These are phyloP conservation scores for Dipodascopsis uninucleata DNA, from an alignment of 805 yeast species.

Conservation along the genomic window DNA sequence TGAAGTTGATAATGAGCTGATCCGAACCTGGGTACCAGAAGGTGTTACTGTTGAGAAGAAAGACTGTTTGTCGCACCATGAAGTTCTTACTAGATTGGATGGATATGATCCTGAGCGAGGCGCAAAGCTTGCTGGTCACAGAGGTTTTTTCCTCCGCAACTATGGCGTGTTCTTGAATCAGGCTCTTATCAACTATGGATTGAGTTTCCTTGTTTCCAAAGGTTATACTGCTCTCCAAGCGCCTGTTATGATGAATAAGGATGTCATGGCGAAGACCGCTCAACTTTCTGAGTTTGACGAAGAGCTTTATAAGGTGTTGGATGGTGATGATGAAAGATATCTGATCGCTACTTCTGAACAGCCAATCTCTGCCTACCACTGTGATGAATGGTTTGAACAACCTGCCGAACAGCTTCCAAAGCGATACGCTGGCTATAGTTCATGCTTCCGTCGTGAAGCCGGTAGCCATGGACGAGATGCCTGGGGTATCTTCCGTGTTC, in stretches of 20 bases:
- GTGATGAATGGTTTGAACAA: constrained; percentile 96
- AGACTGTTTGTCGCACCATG: constrained; percentile 89
- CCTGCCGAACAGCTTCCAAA: constrained; percentile 96
- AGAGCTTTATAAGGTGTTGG: constrained; percentile 93
- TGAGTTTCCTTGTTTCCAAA: constrained; percentile 70
- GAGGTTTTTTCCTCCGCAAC: constrained; percentile 94
- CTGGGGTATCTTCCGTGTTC: constrained; percentile 99
- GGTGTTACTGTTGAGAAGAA: constrained; percentile 70
- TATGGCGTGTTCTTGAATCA: constrained; percentile 97
- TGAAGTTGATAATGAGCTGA: constrained; percentile 80
- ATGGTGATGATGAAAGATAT: constrained; percentile 97
- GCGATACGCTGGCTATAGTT: constrained; percentile 94
- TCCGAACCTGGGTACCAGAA: constrained; percentile 84
- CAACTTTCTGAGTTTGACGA: constrained; percentile 97
- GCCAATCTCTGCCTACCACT: constrained; percentile 96
- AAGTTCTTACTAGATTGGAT: constrained; percentile 85
- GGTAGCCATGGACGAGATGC: constrained; percentile 99
- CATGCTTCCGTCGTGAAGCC: constrained; percentile 99
- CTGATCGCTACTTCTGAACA: constrained; percentile 98
- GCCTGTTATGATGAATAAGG: constrained; percentile 99
- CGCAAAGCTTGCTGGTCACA: constrained; percentile 94
- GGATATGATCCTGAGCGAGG: constrained; percentile 99
- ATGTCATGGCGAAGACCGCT: constrained; percentile 98
- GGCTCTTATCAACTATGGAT: constrained; percentile 95
- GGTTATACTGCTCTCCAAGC: constrained; percentile 92